Conservation (phyloP, 805 yeast species). For the Sungouiozyma ichnusensis region DNA sequence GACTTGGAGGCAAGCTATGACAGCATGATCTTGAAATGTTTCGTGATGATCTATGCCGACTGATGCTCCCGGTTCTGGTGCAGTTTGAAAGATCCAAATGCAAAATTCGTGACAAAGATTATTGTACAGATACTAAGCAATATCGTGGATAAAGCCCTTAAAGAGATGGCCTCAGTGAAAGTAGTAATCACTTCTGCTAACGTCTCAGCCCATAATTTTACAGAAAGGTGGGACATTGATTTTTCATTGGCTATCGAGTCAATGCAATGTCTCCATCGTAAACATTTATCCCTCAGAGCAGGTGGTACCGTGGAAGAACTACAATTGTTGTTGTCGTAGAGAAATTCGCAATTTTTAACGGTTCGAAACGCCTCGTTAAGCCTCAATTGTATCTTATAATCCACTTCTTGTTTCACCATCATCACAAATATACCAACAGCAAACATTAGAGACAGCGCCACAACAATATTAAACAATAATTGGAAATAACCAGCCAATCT, state of each 20-base stretch:
- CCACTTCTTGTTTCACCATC: conserved; percentile 60
- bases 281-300: conserved; percentile 59
- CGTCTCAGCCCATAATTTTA: conserved; percentile 68
- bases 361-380: conserved; percentile 52
- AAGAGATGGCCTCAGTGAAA: conserved; percentile 57
- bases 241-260: conserved; percentile 2
- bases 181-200: conserved; percentile 75
- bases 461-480: conserved; percentile 43
- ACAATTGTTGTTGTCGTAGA: conserved; percentile 67
- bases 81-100: conserved; percentile 36
- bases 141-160: conserved; percentile 52
- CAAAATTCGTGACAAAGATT: conserved; percentile 40
- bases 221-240: conserved; percentile 55
- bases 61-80: conserved; percentile 6
- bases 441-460: conserved; percentile 43
- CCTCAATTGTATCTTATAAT: conserved; percentile 54
- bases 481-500: conserved; percentile 40
- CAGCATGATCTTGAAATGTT: no score
- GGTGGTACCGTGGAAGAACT: conserved; percentile 65
- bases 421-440: conserved; percentile 40
- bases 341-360: conserved; percentile 47
- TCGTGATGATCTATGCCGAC: no score
- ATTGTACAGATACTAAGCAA: conserved; percentile 40
- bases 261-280: conserved; percentile 75
- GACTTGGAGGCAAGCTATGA: conserved; percentile 2